These are phyloP conservation scores for Leccinum fuscescens DNA, from an alignment of 1,284 basidiomycete species.

Conservation along the genomic window DNA sequence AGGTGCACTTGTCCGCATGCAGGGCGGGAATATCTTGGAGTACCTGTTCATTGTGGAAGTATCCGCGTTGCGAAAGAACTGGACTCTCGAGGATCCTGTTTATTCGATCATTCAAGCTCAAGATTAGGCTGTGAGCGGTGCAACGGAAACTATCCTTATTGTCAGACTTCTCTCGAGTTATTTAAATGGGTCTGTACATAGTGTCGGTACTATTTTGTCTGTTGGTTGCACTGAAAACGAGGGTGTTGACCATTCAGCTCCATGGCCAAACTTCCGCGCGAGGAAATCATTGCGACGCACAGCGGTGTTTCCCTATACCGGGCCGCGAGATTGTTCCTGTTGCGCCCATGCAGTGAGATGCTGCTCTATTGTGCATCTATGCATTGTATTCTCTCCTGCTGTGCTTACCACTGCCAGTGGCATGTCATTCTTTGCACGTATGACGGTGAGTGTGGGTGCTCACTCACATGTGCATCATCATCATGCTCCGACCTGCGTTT, in stretches of 20 bases:
- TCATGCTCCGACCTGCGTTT: too few species aligned
- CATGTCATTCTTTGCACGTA: too few species aligned
- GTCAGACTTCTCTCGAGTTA: constrained; percentile 2
- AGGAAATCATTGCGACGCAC: neutral
- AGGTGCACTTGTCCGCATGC: constrained; percentile 83
- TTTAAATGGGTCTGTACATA: constrained; percentile 11
- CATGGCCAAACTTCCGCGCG: neutral
- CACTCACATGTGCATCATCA: too few species aligned
- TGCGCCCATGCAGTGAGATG: too few species aligned
- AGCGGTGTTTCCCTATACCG: too few species aligned
- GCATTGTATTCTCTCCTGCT: too few species aligned
- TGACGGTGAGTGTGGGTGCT: too few species aligned
- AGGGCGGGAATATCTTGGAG: constrained; percentile 84
- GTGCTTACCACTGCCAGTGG: too few species aligned
- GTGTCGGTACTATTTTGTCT: neutral
- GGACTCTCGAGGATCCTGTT: constrained; percentile 75
- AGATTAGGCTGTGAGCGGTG: constrained; percentile 45
- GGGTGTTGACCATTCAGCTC: neutral
- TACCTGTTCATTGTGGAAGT: constrained; percentile 95
- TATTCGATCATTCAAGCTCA: constrained; percentile 88
- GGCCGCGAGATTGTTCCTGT: too few species aligned
- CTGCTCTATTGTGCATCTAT: too few species aligned
- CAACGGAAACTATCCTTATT: constrained; percentile 21
- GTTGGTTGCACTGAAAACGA: neutral
- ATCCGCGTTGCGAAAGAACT: constrained; percentile 38